These are phyloP conservation scores for Chlorella vulgaris DNA, from an alignment of 139 green algal genomes.

Conservation along the genomic window DNA sequence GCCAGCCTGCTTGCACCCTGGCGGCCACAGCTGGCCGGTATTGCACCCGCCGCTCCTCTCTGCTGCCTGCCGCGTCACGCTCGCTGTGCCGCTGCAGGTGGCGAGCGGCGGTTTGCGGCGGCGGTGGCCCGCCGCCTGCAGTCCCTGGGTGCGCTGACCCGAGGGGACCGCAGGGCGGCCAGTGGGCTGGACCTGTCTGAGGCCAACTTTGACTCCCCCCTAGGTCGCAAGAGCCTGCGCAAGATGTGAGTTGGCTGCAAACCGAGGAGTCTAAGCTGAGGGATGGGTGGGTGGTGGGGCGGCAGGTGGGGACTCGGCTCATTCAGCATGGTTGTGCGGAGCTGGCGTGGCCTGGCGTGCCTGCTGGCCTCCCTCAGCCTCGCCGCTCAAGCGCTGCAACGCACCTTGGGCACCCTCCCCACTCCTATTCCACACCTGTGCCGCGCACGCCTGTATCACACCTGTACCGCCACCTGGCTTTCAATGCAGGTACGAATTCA, in stretches of 20 bases:
- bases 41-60: neutral
- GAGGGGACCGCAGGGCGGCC: constrained; percentile 83
- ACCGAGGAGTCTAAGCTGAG: no score
- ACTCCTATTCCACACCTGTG: neutral
- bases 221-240: constrained; percentile 53
- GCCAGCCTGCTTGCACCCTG: neutral
- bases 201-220: constrained; percentile 77
- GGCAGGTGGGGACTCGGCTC: no score
- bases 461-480: neutral
- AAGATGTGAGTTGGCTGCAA: constrained; percentile 15
- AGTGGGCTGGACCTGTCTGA: constrained; percentile 71
- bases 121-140: constrained; percentile 88
- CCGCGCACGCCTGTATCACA: neutral
- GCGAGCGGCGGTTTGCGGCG: constrained; percentile 87
- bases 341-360: no score
- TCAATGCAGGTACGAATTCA: constrained; percentile 70
- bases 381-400: no score
- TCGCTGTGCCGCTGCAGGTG: constrained; percentile 57
- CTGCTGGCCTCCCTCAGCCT: no score
- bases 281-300: neutral
- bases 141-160: constrained; percentile 85
- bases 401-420: neutral
- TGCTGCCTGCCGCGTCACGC: neutral
- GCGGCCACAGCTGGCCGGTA: neutral
- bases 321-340: no score